Evolutionary conservation across 208 protist genomes (phyloP).

Genomic region (Borovskyia barvae): DNA sequence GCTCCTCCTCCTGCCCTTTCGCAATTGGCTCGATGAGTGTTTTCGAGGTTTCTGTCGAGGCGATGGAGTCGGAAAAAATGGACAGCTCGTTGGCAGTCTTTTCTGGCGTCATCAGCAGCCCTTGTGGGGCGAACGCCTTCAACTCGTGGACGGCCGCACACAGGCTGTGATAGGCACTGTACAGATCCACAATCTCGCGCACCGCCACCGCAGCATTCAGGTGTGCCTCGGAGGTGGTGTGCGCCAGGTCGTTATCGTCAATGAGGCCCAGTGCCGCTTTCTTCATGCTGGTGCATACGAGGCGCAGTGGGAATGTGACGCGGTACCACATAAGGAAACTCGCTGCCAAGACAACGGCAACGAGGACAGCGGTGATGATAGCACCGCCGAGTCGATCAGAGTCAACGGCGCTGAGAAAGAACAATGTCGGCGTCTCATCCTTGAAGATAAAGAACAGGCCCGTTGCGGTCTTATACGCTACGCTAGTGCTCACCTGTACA

Average conservation of each 20-base stretch:
- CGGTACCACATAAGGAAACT: constrained; percentile 21
- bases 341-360: constrained; percentile 11
- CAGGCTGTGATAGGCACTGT: constrained; percentile 36
- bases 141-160: constrained; percentile 42
- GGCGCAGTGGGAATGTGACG: constrained; percentile 26
- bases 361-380: constrained; percentile 20
- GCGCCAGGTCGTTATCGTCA: not conserved
- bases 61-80: not conserved
- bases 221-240: not conserved
- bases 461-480: not conserved
- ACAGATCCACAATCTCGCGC: constrained; percentile 32
- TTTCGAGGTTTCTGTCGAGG: not conserved
- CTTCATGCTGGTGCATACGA: constrained; percentile 33
- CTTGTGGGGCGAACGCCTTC: constrained; percentile 50
- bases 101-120: constrained; percentile 21
- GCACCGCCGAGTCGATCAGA: constrained; percentile 5
- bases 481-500: not conserved
- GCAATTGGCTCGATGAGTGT: not conserved
- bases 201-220: constrained; percentile 4
- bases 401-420: constrained; percentile 13
- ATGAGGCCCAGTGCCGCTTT: constrained; percentile 14
- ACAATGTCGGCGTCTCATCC: constrained; percentile 19
- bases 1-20: not conserved
- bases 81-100: not conserved
- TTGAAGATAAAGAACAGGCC: constrained; percentile 15